Evolutionary conservation across 371 early-diverging fungal species (phyloP).

Genomic region (Rhizomucor miehei): DNA sequence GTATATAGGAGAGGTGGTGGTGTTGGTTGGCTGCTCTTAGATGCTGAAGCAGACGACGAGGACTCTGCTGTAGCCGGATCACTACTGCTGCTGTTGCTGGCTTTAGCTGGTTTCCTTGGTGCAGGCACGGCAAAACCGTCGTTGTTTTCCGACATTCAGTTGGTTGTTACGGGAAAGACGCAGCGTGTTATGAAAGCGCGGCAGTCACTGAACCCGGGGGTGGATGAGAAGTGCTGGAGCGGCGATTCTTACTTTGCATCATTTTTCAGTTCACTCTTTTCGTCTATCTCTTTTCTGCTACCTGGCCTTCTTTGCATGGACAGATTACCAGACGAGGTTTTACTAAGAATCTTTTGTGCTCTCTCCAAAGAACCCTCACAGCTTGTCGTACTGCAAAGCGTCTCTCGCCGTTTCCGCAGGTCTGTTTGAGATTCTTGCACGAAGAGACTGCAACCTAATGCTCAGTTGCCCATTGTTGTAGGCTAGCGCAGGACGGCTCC

Average conservation of each 20-base stretch:
- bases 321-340: slow-evolving; percentile 32
- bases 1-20: slow-evolving; percentile 49
- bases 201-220: too few relatives aligned
- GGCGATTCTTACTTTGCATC: background rate
- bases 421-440: slow-evolving; percentile 1
- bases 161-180: too few relatives aligned
- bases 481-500: slow-evolving; percentile 18
- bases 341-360: slow-evolving; percentile 23
- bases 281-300: slow-evolving; percentile 7
- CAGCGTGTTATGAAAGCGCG: too few relatives aligned
- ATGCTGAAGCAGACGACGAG: background rate
- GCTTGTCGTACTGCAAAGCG: slow-evolving; percentile 19
- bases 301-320: slow-evolving; percentile 19
- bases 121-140: slow-evolving; percentile 23
- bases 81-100: too few relatives aligned
- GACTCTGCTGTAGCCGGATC: background rate
- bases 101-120: slow-evolving; percentile 5
- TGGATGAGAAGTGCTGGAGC: too few relatives aligned
- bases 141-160: slow-evolving; percentile 15
- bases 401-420: slow-evolving; percentile 28
- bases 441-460: background rate
- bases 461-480: background rate
- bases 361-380: slow-evolving; percentile 19
- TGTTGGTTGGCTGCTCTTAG: background rate
- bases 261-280: slow-evolving; percentile 2